These are phyloP conservation scores for Aureobasidium sp. DNA, from an alignment of 2,329 filamentous ascomycete species.

Conservation along the genomic window DNA sequence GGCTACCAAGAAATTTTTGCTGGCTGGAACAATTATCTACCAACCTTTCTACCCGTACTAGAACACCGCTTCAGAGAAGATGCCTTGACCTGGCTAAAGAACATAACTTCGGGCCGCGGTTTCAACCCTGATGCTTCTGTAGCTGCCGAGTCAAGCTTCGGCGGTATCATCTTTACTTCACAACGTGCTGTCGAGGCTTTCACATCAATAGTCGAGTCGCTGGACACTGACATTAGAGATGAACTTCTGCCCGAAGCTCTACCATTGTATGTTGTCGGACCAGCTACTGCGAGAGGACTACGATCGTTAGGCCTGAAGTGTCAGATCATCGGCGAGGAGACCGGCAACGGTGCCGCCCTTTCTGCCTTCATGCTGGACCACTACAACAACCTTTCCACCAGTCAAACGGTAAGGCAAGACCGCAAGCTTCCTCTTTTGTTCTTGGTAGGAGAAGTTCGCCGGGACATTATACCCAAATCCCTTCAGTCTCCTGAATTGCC, in stretches of 20 bases:
- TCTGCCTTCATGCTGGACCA: slow-evolving; percentile 71
- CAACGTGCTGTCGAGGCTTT: slow-evolving; percentile 79
- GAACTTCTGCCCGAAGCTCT: slow-evolving; percentile 37
- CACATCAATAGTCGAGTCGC: slow-evolving; percentile 50
- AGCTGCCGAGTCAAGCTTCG: slow-evolving; percentile 43
- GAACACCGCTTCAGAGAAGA: slow-evolving; percentile 59
- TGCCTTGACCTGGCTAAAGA: slow-evolving; percentile 47
- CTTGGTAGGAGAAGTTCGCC: slow-evolving; percentile 77
- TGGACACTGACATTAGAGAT: slow-evolving; percentile 28
- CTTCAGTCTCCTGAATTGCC: slow-evolving; percentile 54
- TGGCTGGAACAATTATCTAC: slow-evolving; percentile 43
- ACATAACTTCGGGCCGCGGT: slow-evolving; percentile 41
- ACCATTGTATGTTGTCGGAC: slow-evolving; percentile 72
- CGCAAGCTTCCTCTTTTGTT: slow-evolving; percentile 64
- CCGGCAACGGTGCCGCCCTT: slow-evolving; percentile 76
- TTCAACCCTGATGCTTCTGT: slow-evolving; percentile 25
- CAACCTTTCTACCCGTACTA: slow-evolving; percentile 68
- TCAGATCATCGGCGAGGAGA: slow-evolving; percentile 67
- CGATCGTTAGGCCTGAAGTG: slow-evolving; percentile 41
- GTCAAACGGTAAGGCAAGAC: slow-evolving; percentile 24
- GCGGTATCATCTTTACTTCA: slow-evolving; percentile 76
- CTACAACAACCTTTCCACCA: slow-evolving; percentile 46
- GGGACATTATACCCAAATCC: slow-evolving; percentile 82
- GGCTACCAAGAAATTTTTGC: slow-evolving; percentile 63
- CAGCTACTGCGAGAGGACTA: slow-evolving; percentile 70